Percentiles rank a stretch among this genome's conserved stretches.
These are phyloP conservation scores for Suhomyces atakaporum DNA, from an alignment of 1,139 yeast genomes.

Conservation along the genomic window DNA sequence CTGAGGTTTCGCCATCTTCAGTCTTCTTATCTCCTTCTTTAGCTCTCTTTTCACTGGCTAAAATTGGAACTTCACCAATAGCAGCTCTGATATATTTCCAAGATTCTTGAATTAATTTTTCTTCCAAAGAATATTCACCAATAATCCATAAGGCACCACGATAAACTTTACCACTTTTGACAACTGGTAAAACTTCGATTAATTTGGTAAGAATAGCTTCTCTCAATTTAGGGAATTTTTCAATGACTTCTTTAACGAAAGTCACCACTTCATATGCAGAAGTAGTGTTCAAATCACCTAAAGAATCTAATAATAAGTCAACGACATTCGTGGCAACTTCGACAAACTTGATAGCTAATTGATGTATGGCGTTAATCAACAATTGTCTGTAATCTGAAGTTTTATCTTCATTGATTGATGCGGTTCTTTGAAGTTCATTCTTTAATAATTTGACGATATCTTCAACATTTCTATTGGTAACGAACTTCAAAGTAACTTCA, in stretches of 20 bases:
- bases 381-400: conserved; percentile 85
- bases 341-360: conserved; percentile 82
- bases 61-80: conserved; percentile 89
- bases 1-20: conserved; percentile 29
- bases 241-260: conserved; percentile 92
- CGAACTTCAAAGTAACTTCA: conserved; percentile 75
- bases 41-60: conserved; percentile 67
- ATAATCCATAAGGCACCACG: conserved; percentile 95
- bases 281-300: conserved; percentile 77
- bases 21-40: conserved; percentile 31
- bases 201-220: conserved; percentile 65
- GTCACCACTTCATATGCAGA: conserved; percentile 90
- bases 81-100: conserved; percentile 86
- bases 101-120: conserved; percentile 71
- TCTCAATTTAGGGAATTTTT: conserved; percentile 84
- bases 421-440: conserved; percentile 81
- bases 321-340: conserved; percentile 93
- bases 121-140: conserved; percentile 85
- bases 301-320: conserved; percentile 81
- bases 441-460: conserved; percentile 90
- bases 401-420: conserved; percentile 70
- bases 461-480: conserved; percentile 87
- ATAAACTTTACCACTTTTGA: conserved; percentile 86
- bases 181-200: conserved; percentile 60
- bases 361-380: conserved; percentile 84